Conservation (phyloP, 176 grass and related monocot species). For the Oryza glaberrima region DNA sequence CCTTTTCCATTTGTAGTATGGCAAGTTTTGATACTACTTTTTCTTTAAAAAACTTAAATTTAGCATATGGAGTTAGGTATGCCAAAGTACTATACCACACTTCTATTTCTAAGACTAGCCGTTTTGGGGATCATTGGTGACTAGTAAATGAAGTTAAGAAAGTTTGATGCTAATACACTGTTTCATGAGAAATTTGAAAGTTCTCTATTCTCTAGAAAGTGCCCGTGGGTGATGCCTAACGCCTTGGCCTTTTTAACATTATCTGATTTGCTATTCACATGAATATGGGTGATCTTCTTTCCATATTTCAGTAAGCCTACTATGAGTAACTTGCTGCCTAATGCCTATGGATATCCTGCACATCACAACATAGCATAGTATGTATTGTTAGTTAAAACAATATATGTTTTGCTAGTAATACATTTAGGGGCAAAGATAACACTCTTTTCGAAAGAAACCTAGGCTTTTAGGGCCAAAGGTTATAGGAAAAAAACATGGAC, state of each 20-base stretch:
- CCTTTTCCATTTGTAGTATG: constrained; percentile 11
- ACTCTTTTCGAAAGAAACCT: background rate
- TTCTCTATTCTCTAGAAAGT: background rate
- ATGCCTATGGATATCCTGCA: background rate
- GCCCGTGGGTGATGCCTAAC: background rate
- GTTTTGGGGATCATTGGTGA: background rate
- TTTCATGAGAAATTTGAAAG: constrained; percentile 12
- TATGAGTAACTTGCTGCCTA: background rate
- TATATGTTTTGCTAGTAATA: background rate
- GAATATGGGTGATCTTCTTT: background rate
- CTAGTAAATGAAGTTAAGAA: constrained; percentile 8
- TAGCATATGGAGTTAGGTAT: background rate
- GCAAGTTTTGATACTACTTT: background rate
- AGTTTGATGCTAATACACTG: background rate
- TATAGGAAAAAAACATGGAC: background rate
- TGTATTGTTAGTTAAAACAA: background rate
- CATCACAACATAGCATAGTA: background rate
- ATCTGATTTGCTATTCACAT: background rate
- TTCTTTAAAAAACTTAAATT: background rate
- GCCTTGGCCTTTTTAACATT: background rate
- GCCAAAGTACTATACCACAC: background rate
- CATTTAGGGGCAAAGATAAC: background rate
- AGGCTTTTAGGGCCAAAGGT: background rate
- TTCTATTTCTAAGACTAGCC: background rate
- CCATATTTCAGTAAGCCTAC: background rate